Evolutionary conservation across 352 stramenopile species (phyloP), one percentile per base, ranked within the genome.

Genomic region (Phytophthora sp.): DNA sequence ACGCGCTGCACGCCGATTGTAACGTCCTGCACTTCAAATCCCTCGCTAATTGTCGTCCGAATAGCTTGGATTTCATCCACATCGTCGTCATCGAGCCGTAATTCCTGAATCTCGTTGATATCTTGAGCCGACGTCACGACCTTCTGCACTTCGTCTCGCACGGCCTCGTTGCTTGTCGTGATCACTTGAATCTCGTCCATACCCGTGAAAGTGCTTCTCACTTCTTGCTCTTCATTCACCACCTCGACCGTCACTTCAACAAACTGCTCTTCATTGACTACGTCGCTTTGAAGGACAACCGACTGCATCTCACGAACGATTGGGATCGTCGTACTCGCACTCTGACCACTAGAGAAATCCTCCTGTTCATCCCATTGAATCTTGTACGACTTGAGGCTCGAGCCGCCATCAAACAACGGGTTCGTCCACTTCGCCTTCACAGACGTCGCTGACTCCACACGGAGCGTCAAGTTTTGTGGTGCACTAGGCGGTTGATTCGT

Each of bases 161-260:
- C 93, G 1, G 69, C 52, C 7, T 53, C 49, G 26, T 88, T 90
- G 0, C 52, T 96, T 29, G 82, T 93, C 41, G 68, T 82, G 21
- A 98, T 87, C 7, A 94, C 74, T 62, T 98, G 91, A 23, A 97
- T 75, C 53, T 98, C 91, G 65, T 98, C 90, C 11, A 80, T 80
- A 4, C 93, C 93, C 0, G 75, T 83, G 30, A 97, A 94, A 3
- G 68, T 76, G 1, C 84, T 98, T 11, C 94, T 93, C 2, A 99
- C 88, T 7, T 95, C 96, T 68, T 99, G 96, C 7, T 96, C 74
- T 70, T 99, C 97, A 67, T 99, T 99, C 15, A 84, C 95, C 12
- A 99, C 96, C 54, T 96, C 80, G 8, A 98, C 91, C 0, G 93
- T 98, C 0, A 90, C 94, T 63, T 96, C 82, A 6, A 99, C 88